Conservation (phyloP, 2,329 filamentous ascomycete species). For the Coleophoma cylindrospora region DNA sequence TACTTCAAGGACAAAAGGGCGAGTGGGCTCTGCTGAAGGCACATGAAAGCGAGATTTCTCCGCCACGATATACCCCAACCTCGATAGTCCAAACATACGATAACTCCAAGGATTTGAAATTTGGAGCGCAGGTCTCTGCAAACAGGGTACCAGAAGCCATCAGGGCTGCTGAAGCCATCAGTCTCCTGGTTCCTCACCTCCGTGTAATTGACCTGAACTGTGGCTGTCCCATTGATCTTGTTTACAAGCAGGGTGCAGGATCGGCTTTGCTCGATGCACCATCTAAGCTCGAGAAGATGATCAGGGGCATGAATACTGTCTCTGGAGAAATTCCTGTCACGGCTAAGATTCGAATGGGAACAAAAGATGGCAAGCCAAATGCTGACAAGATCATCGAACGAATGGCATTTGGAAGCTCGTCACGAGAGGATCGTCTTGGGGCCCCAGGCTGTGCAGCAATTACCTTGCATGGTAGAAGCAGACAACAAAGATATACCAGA, state of each 20-base stretch:
- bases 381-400: conserved; percentile 79
- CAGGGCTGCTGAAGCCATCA: conserved; percentile 81
- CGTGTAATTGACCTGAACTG: conserved; percentile 95
- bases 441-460: conserved; percentile 89
- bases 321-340: conserved; percentile 89
- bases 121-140: conserved; percentile 88
- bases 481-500: conserved; percentile 90
- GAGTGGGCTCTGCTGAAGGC: conserved; percentile 96
- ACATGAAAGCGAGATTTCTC: conserved; percentile 73
- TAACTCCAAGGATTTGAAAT: conserved; percentile 76
- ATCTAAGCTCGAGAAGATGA: conserved; percentile 87
- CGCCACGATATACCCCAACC: conserved; percentile 59
- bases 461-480: conserved; percentile 86
- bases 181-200: conserved; percentile 71
- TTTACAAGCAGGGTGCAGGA: conserved; percentile 82
- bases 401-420: conserved; percentile 73
- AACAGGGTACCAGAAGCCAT: conserved; percentile 88
- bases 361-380: conserved; percentile 72
- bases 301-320: conserved; percentile 92
- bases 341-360: conserved; percentile 90
- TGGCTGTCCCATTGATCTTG: conserved; percentile 92
- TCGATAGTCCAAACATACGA: conserved; percentile 71
- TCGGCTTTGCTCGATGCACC: conserved; percentile 87
- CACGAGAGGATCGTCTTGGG: conserved; percentile 64
- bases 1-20: conserved; percentile 82